Evolutionary conservation across 257 asterid genomes (phyloP).

Genomic region (Nicotiana obtusifolia): DNA sequence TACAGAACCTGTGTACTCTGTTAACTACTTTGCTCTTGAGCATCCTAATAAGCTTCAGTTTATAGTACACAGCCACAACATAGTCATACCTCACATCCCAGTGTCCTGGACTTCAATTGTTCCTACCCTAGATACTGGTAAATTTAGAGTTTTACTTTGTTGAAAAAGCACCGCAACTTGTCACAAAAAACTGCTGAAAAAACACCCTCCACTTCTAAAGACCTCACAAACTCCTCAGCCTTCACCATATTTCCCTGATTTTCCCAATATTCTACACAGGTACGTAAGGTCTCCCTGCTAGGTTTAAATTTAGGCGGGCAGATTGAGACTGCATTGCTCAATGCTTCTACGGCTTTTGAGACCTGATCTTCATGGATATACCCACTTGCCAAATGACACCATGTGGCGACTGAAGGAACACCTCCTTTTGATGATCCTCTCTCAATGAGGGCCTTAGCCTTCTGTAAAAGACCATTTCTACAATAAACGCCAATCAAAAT

Average conservation of each 20-base stretch:
- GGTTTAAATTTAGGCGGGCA: constrained; percentile 32
- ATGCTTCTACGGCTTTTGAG: constrained; percentile 33
- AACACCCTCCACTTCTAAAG: constrained; percentile 19
- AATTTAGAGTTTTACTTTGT: neutral
- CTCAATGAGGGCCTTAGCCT: constrained; percentile 44
- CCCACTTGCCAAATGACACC: constrained; percentile 58
- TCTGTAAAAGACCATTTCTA: constrained; percentile 34
- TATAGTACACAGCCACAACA: neutral
- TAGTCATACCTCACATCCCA: neutral
- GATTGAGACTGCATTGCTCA: constrained; percentile 49
- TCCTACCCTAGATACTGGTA: neutral
- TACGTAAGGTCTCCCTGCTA: constrained; percentile 33
- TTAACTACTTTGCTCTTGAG: neutral
- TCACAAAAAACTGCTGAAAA: constrained; percentile 16
- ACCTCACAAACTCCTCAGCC: constrained; percentile 36
- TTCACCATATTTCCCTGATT: constrained; percentile 26
- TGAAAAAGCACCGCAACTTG: constrained; percentile 13
- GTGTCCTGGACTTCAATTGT: neutral
- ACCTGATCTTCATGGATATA: constrained; percentile 32
- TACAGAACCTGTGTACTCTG: neutral
- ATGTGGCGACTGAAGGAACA: constrained; percentile 31
- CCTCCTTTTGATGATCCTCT: constrained; percentile 45
- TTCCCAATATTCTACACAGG: constrained; percentile 45
- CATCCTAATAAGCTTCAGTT: neutral
- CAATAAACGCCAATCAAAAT: constrained; percentile 53